Conservation (phyloP, 164 flowering plant species). For the Vitis riparia region DNA sequence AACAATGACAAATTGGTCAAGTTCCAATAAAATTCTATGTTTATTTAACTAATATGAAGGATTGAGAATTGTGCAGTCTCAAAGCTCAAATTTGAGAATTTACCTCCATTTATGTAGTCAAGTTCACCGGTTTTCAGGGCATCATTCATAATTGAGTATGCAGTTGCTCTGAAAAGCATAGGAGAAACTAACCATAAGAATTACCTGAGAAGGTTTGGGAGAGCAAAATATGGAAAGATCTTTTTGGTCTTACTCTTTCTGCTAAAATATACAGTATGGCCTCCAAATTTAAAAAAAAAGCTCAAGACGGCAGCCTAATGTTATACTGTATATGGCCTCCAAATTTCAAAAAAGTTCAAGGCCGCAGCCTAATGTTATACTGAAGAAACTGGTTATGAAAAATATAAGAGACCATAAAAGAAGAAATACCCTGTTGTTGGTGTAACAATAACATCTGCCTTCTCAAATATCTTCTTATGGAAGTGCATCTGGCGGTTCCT, state of each 20-base stretch:
- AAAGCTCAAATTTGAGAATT: too few species aligned
- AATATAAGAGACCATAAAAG: background rate
- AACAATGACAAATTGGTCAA: conserved; percentile 8
- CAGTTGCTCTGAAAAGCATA: conserved; percentile 65
- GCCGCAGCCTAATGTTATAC: too few species aligned
- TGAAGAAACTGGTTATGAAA: background rate
- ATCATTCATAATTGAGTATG: conserved; percentile 65
- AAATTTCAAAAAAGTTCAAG: background rate
- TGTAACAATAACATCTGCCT: conserved; percentile 87
- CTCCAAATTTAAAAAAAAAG: background rate
- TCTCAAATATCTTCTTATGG: conserved; percentile 57
- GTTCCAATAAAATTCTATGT: background rate
- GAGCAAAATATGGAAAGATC: too few species aligned
- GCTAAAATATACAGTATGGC: background rate
- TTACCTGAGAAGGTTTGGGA: too few species aligned
- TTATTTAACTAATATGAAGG: background rate
- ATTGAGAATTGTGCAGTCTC: too few species aligned
- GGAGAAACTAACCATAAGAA: conserved; percentile 11
- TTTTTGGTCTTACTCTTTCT: background rate
- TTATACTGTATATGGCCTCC: background rate
- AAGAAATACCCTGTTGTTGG: conserved; percentile 83
- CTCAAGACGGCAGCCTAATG: background rate
- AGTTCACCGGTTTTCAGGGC: conserved; percentile 80
- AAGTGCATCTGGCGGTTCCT: conserved; percentile 82
- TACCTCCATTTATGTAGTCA: conserved; percentile 96